Base-by-base conservation (phyloP, 176 grass and related monocot species). In the Ensete glaucum region DNA sequence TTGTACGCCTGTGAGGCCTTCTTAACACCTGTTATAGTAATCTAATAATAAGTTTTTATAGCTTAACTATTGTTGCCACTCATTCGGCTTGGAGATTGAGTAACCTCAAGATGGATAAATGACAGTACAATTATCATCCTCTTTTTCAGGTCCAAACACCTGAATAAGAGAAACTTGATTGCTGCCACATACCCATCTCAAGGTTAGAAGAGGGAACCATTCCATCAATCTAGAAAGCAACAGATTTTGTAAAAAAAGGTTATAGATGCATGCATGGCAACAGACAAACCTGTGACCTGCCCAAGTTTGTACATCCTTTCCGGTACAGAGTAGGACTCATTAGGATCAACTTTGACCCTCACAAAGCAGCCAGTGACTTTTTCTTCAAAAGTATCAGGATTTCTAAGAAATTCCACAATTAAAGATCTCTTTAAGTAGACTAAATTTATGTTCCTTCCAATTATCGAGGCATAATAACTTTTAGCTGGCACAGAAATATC, bases 321-420 rank as follows among this genome's bases (percentile, higher is more conserved):
- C 52, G 71, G 64, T 25, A 64, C 76, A 17, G 11, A 67, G 73
- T 78, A 81, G 48, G 76, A 78, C 52, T 56, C 56, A 53, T 64
- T 80, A 4, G 1, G 8, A 51, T 78, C 54, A 80, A 69, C 69
- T 71, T 74, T 98, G 27, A 93, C 68, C 79, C 90, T 89, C 63
- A 98, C 88, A 53, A 93, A 91, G 73, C 90, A 93, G 3, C 94
- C 94, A 67, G 73, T 55, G 55, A 93, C 69, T 87, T 98, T 98
- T 53, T 72, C 53, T 76, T 93, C 80, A 82, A 98, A 98, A 64
- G 72, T 85, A 27, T 87, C 82, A 25, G 62, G 84, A 13, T 84
- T 56, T 69, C 78, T 87, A 64, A 98, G 71, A 82, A 98, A 80
- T 77, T 76, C 52, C 34, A 81, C 11, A 73, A 93, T 55, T 80